Conservation (phyloP, 108 stramenopile species). For the Schizochytrium sp. region DNA sequence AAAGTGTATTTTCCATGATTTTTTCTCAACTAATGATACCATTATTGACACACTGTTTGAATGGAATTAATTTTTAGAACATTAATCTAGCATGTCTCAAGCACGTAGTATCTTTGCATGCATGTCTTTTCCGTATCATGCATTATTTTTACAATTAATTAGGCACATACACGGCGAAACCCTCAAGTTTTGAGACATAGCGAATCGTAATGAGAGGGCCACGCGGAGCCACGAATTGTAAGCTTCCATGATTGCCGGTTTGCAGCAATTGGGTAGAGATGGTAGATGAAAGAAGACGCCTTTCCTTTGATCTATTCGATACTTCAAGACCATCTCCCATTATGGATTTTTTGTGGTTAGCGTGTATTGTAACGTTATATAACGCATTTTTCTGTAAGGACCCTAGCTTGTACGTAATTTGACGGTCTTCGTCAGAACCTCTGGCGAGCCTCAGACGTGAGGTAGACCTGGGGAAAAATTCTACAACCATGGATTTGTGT, state of each 20-base stretch:
- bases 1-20: not conserved
- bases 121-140: too few relatives aligned
- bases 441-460: slow-evolving; percentile 28
- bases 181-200: too few relatives aligned
- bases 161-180: too few relatives aligned
- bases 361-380: not conserved
- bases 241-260: too few relatives aligned
- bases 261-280: too few relatives aligned
- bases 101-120: too few relatives aligned
- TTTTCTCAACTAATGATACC: not conserved
- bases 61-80: too few relatives aligned
- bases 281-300: slow-evolving; percentile 4
- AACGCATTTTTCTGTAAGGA: not conserved
- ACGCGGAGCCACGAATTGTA: too few relatives aligned
- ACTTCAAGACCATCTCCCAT: not conserved
- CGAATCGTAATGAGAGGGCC: too few relatives aligned
- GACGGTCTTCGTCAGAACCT: not conserved
- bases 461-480: not conserved
- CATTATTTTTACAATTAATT: too few relatives aligned
- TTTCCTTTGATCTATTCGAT: not conserved
- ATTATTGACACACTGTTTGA: too few relatives aligned
- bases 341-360: not conserved
- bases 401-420: slow-evolving; percentile 13
- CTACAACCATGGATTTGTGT: slow-evolving; percentile 20
- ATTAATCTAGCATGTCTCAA: too few relatives aligned